Percentiles rank a stretch among this genome's conserved stretches.
Conservation (phyloP, 495 filamentous ascomycete genomes). For the Bathelium albidoporum region DNA sequence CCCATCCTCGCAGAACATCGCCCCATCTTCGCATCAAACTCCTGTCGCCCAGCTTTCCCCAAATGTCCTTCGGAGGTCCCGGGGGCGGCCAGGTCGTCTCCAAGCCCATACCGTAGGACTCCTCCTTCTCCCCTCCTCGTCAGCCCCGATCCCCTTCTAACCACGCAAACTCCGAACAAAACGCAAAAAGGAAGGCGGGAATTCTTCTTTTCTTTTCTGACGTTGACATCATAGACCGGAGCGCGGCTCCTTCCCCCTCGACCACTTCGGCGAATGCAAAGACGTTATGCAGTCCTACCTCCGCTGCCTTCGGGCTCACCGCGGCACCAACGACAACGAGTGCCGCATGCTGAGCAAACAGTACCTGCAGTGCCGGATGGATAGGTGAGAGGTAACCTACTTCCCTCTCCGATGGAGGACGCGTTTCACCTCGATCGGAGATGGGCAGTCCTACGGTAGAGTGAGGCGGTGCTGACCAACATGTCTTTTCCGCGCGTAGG, state of each 20-base stretch:
- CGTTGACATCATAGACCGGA: conserved; percentile 56
- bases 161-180: conserved; percentile 8
- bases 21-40: too few relatives aligned
- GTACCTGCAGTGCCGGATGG: conserved; percentile 89
- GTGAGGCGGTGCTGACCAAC: neutral
- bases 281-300: conserved; percentile 74
- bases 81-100: conserved; percentile 56
- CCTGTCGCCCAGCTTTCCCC: too few relatives aligned
- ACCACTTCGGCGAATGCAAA: conserved; percentile 96
- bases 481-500: conserved; percentile 33
- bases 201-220: too few relatives aligned
- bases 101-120: conserved; percentile 69
- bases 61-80: conserved; percentile 58
- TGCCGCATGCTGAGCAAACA: conserved; percentile 77
- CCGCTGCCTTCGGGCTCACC: conserved; percentile 66
- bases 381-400: conserved; percentile 51
- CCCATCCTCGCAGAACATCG: too few relatives aligned
- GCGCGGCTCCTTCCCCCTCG: conserved; percentile 90
- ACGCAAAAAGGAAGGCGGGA: too few relatives aligned
- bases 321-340: conserved; percentile 73
- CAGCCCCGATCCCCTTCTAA: neutral
- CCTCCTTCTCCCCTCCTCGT: neutral
- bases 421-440: too few relatives aligned
- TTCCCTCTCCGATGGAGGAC: too few relatives aligned
- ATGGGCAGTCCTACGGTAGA: too few relatives aligned